phyloP scores from a whole-genome alignment of 2,329 filamentous ascomycete genomes.

The Penicillium polonicum region DNA sequence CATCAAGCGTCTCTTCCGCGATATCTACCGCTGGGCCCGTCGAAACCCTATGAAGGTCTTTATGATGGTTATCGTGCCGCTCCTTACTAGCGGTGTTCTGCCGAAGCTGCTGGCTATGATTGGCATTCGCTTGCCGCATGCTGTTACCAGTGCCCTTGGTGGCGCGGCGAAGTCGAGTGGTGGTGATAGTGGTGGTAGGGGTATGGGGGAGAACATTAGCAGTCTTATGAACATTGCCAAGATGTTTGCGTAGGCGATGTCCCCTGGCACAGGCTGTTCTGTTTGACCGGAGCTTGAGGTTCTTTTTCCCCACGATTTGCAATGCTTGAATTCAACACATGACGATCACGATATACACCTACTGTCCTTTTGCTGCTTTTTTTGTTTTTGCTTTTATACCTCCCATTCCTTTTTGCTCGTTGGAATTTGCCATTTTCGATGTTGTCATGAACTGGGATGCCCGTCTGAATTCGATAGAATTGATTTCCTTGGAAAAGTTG shows the following conservation, averaged over 20 bases:
- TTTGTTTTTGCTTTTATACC: slow-evolving; percentile 10
- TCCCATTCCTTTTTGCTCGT: slow-evolving; percentile 2
- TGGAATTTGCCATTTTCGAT: slow-evolving; percentile 12
- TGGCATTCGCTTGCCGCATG: slow-evolving; percentile 71
- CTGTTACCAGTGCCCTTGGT: slow-evolving; percentile 48
- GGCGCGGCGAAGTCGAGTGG: slow-evolving; percentile 25
- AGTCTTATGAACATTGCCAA: slow-evolving; percentile 38
- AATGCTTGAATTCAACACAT: slow-evolving; percentile 2
- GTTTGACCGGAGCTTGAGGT: neutral
- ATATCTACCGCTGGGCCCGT: slow-evolving; percentile 78
- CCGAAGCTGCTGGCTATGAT: slow-evolving; percentile 75
- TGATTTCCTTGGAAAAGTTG: slow-evolving; percentile 5
- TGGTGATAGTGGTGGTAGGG: slow-evolving; percentile 26
- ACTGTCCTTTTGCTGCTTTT: slow-evolving; percentile 4
- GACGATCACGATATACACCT: slow-evolving; percentile 26
- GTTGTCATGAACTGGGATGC: slow-evolving; percentile 16
- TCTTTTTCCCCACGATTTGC: neutral
- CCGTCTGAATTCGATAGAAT: slow-evolving; percentile 14
- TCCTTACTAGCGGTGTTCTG: slow-evolving; percentile 79
- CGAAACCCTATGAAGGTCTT: slow-evolving; percentile 85
- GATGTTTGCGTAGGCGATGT: slow-evolving; percentile 33
- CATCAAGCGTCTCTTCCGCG: slow-evolving; percentile 74
- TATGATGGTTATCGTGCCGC: slow-evolving; percentile 79
- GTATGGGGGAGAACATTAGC: slow-evolving; percentile 33
- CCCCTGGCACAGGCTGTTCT: neutral